These are phyloP conservation scores for Przewalskia tangutica DNA, from an alignment of 257 asterid species.

Conservation along the genomic window DNA sequence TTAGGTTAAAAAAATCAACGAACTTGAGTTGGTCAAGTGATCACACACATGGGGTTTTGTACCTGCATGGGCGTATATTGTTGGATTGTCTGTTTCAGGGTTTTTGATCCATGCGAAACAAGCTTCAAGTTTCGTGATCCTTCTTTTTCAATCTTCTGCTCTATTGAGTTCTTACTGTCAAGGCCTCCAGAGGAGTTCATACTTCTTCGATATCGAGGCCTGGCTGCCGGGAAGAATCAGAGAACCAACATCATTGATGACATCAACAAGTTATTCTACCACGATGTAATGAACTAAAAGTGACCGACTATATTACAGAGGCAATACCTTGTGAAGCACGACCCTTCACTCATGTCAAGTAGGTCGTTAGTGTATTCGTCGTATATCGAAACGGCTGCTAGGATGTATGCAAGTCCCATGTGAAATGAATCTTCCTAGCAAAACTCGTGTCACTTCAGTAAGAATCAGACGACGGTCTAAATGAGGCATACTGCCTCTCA, in stretches of 20 bases:
- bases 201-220: slow-evolving; percentile 71
- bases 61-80: slow-evolving; percentile 75
- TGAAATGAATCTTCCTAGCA: slow-evolving; percentile 62
- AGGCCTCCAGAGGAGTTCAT: slow-evolving; percentile 21
- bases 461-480: not conserved
- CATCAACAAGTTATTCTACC: not conserved
- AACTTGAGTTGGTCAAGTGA: not conserved
- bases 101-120: slow-evolving; percentile 65
- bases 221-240: slow-evolving; percentile 48
- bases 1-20: not conserved
- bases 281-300: not conserved
- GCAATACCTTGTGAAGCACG: slow-evolving; percentile 83
- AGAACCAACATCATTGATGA: slow-evolving; percentile 20
- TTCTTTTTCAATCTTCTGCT: slow-evolving; percentile 32
- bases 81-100: slow-evolving; percentile 53
- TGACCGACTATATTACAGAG: not conserved
- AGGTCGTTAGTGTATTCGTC: slow-evolving; percentile 82
- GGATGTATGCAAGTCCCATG: slow-evolving; percentile 72
- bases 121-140: slow-evolving; percentile 42
- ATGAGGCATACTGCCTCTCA: not conserved
- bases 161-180: slow-evolving; percentile 32
- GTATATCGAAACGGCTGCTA: slow-evolving; percentile 58
- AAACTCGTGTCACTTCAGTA: not conserved
- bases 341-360: slow-evolving; percentile 69
- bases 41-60: not conserved